A percentile compares a stretch with the other conserved stretches of the same genome.
Evolutionary conservation across 2,329 filamentous ascomycete species (phyloP).

Genomic region (Aspergillus neotritici): DNA sequence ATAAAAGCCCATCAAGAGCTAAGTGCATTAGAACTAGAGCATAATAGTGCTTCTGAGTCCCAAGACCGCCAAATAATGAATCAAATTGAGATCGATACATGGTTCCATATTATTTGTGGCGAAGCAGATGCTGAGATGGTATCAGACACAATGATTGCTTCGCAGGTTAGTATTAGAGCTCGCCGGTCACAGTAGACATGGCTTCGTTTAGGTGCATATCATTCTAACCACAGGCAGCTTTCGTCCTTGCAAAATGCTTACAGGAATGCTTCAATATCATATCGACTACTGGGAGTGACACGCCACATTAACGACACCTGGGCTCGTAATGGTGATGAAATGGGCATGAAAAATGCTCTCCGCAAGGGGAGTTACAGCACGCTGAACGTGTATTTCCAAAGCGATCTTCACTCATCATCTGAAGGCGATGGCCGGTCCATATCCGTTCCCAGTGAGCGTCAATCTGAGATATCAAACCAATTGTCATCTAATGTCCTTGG

Average conservation of each 20-base stretch:
- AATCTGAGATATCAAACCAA: constrained; percentile 9
- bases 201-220: background rate
- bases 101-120: constrained; percentile 40
- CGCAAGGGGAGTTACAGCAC: constrained; percentile 50
- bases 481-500: constrained; percentile 42
- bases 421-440: constrained; percentile 18
- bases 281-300: constrained; percentile 45
- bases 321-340: constrained; percentile 47
- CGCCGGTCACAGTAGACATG: constrained; percentile 4
- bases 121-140: constrained; percentile 23
- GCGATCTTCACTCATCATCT: constrained; percentile 39
- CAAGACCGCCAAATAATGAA: constrained; percentile 15
- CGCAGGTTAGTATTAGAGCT: constrained; percentile 25
- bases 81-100: constrained; percentile 36
- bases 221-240: constrained; percentile 15
- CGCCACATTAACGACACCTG: constrained; percentile 51
- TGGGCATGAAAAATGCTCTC: constrained; percentile 49
- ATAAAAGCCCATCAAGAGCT: constrained; percentile 23
- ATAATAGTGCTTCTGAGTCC: constrained; percentile 5
- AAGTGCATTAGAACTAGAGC: constrained; percentile 12
- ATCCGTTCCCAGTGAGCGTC: constrained; percentile 22
- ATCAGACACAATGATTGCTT: constrained; percentile 29
- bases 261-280: constrained; percentile 42
- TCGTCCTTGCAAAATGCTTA: constrained; percentile 44
- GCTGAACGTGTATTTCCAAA: constrained; percentile 58